These are phyloP conservation scores for Pterula multifida DNA, from an alignment of 1,284 basidiomycete genomes.

Conservation along the genomic window DNA sequence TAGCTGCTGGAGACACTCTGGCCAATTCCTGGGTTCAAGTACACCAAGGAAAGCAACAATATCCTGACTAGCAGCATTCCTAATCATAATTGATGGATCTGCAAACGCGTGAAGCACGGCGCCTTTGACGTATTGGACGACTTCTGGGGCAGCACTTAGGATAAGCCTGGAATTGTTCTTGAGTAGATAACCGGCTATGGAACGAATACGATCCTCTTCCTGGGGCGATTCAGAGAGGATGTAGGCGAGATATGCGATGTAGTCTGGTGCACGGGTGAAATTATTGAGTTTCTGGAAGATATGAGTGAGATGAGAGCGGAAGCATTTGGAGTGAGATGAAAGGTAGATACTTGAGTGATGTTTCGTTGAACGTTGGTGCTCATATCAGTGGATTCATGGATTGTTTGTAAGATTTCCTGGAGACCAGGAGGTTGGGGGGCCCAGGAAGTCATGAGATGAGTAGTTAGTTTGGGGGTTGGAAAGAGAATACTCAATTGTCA, in stretches of 20 bases:
- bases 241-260: conserved; percentile 93
- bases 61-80: conserved; percentile 85
- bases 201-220: conserved; percentile 86
- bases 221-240: conserved; percentile 74
- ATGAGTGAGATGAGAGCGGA: conserved; percentile 15
- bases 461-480: not conserved
- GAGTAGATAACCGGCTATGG: conserved; percentile 92
- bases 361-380: conserved; percentile 56
- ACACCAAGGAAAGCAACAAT: conserved; percentile 80
- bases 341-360: conserved; percentile 59
- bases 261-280: conserved; percentile 85
- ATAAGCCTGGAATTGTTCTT: conserved; percentile 87
- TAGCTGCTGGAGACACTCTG: conserved; percentile 79
- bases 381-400: conserved; percentile 73
- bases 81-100: conserved; percentile 74
- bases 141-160: conserved; percentile 51
- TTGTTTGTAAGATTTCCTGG: conserved; percentile 77
- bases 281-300: conserved; percentile 69
- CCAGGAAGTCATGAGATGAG: conserved; percentile 31
- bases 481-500: not conserved
- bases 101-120: conserved; percentile 75
- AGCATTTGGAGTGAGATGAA: conserved; percentile 10
- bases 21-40: conserved; percentile 84
- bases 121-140: conserved; percentile 71
- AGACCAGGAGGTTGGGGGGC: conserved; percentile 65